Evolutionary conservation across 495 filamentous ascomycete species (phyloP).

Genomic region (Penicillium maclennaniae): DNA sequence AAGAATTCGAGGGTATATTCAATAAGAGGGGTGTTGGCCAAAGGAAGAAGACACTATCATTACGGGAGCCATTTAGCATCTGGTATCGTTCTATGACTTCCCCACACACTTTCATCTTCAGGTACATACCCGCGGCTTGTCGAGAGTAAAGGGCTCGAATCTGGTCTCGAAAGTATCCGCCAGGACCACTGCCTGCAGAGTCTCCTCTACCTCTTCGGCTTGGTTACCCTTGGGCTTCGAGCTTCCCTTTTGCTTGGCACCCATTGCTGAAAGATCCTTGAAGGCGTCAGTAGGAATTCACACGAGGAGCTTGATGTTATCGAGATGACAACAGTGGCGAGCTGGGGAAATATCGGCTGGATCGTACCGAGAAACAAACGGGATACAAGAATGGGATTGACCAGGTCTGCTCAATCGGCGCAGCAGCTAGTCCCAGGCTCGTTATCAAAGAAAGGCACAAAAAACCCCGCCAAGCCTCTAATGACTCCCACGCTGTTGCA

Average conservation of each 20-base stretch:
- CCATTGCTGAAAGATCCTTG: conserved; percentile 28
- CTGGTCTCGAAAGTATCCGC: conserved; percentile 91
- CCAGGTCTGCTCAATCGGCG: neutral
- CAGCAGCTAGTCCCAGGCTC: neutral
- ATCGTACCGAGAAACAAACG: conserved; percentile 2
- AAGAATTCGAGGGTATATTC: conserved; percentile 98
- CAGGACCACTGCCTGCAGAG: conserved; percentile 87
- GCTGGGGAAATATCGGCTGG: neutral
- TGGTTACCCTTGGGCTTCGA: conserved; percentile 57
- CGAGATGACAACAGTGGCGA: neutral
- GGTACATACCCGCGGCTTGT: conserved; percentile 74
- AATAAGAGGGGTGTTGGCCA: conserved; percentile 91
- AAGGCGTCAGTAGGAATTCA: conserved; percentile 3
- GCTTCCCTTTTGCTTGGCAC: conserved; percentile 56
- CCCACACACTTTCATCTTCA: neutral
- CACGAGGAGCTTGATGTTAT: neutral
- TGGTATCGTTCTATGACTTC: neutral
- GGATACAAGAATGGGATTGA: neutral
- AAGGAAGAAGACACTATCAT: conserved; percentile 79
- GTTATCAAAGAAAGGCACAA: conserved; percentile 27
- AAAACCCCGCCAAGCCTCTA: conserved; percentile 38
- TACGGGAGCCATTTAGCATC: neutral
- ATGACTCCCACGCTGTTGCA: conserved; percentile 35
- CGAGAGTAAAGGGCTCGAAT: conserved; percentile 84
- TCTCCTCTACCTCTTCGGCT: conserved; percentile 72